Evolutionary conservation across 1,139 yeast genomes (phyloP).

Genomic region (Kurtzmaniella quercitrusa): DNA sequence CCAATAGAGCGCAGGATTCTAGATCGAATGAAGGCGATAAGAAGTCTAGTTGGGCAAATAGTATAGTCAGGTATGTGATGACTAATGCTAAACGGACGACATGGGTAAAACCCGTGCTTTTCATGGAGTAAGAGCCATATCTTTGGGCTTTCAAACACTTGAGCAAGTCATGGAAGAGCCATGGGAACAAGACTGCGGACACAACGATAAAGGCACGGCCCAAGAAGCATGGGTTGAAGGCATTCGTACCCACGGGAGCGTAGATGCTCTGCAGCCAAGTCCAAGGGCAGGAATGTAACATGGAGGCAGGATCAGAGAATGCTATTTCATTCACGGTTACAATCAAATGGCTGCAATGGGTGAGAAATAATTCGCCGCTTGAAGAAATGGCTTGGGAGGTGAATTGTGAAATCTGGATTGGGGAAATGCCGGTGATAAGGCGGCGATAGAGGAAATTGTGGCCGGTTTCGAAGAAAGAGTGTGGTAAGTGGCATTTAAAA

Average conservation of each 20-base stretch:
- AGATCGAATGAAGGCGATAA: conserved; percentile 18
- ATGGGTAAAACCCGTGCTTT: conserved; percentile 27
- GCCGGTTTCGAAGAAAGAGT: no score
- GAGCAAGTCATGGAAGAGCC: conserved; percentile 26
- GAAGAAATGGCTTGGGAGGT: neutral
- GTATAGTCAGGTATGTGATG: conserved; percentile 18
- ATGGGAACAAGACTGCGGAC: conserved; percentile 10
- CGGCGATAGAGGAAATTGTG: no score
- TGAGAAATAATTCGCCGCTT: neutral
- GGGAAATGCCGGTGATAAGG: no score
- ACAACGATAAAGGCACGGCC: neutral
- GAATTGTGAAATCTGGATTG: no score
- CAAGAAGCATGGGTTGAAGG: conserved; percentile 56
- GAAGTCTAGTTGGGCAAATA: conserved; percentile 13
- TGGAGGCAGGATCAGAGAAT: neutral
- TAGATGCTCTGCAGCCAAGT: conserved; percentile 5
- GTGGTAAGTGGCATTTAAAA: no score
- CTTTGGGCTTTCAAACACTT: conserved; percentile 10
- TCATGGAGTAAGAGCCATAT: conserved; percentile 20
- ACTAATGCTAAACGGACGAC: conserved; percentile 25
- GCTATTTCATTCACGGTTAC: neutral
- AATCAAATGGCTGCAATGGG: neutral
- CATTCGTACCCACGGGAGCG: conserved; percentile 35
- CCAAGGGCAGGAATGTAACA: neutral
- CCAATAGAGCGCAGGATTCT: conserved; percentile 19